Conservation (phyloP, 2,329 filamentous ascomycete genomes). For the Thelonectria blattea region DNA sequence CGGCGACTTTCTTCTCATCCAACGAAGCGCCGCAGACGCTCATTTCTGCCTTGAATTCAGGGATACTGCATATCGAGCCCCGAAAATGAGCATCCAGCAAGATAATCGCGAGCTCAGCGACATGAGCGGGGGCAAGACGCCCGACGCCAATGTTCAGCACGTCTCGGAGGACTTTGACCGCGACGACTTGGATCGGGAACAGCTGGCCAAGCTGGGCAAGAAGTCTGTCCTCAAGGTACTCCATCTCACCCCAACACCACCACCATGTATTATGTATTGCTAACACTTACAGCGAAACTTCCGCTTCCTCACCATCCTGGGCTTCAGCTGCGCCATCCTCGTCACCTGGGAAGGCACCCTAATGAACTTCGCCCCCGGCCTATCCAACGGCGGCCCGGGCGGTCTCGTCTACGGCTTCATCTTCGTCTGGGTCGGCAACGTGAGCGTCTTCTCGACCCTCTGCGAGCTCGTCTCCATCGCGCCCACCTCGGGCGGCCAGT, state of each 20-base stretch:
- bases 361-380: constrained; percentile 42
- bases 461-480: constrained; percentile 54
- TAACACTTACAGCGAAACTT: constrained; percentile 50
- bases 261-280: too few species aligned
- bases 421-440: constrained; percentile 53
- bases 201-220: constrained; percentile 32
- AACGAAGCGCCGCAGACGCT: not conserved
- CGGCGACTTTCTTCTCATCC: not conserved
- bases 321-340: constrained; percentile 58
- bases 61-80: not conserved
- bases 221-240: constrained; percentile 32
- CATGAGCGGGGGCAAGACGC: constrained; percentile 15
- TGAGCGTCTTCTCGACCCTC: constrained; percentile 50
- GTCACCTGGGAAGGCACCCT: constrained; percentile 58
- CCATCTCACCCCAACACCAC: not conserved
- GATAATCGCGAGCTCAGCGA: constrained; percentile 20
- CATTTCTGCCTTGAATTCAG: not conserved
- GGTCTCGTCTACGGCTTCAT: constrained; percentile 58
- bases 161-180: constrained; percentile 18
- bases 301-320: constrained; percentile 55
- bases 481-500: constrained; percentile 62
- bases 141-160: constrained; percentile 12
- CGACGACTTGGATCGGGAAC: constrained; percentile 31
- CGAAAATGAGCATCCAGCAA: constrained; percentile 2
- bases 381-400: constrained; percentile 51